phyloP scores from a whole-genome alignment of 2,329 filamentous ascomycete species.

The Dactylellina sp. region DNA sequence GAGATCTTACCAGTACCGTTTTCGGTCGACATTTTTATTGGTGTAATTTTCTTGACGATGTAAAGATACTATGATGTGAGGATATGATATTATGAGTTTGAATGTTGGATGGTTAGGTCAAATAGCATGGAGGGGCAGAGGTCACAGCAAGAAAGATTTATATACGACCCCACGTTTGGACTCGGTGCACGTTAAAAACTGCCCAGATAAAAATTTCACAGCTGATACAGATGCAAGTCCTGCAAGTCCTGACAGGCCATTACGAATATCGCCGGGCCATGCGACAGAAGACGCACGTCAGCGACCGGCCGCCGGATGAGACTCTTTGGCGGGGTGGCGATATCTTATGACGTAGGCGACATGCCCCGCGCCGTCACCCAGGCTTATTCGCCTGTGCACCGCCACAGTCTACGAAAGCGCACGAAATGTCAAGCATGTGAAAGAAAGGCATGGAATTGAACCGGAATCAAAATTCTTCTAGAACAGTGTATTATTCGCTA shows the following conservation, averaged over 20 bases:
- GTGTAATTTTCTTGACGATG: slow-evolving; percentile 1
- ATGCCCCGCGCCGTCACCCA: neutral
- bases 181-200: neutral
- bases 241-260: neutral
- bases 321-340: slow-evolving; percentile 33
- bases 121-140: neutral
- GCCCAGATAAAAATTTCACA: slow-evolving; percentile 10
- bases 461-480: neutral
- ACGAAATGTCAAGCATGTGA: slow-evolving; percentile 35
- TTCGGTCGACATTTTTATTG: slow-evolving; percentile 38
- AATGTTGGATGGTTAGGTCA: neutral
- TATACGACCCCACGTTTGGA: slow-evolving; percentile 4
- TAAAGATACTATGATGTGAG: neutral
- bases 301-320: too few relatives aligned
- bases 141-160: slow-evolving; percentile 6
- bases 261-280: slow-evolving; percentile 16
- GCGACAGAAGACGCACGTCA: slow-evolving; percentile 22
- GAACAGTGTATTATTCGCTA: neutral
- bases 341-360: slow-evolving; percentile 53
- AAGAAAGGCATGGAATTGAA: slow-evolving; percentile 3
- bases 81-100: neutral
- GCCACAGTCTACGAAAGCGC: slow-evolving; percentile 33
- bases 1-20: slow-evolving; percentile 38
- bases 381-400: slow-evolving; percentile 28
- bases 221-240: slow-evolving; percentile 14